Evolutionary conservation across 352 stramenopile genomes (phyloP).

Genomic region (Pythium monospermum): DNA sequence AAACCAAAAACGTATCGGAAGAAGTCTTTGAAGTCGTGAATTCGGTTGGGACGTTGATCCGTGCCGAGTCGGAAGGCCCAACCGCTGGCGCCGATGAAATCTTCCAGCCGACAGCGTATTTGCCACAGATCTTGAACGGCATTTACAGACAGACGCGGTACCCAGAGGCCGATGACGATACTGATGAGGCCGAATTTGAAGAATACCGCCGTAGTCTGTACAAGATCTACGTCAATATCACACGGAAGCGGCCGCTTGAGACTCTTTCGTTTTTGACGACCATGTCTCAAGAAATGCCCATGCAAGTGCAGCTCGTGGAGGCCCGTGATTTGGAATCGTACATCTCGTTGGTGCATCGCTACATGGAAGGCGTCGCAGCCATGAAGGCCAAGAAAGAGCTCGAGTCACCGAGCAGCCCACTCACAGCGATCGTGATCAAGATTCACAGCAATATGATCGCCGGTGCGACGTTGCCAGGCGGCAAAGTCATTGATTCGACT

Average conservation of each 20-base stretch:
- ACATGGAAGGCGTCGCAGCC: constrained; percentile 74
- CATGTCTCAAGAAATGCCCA: constrained; percentile 45
- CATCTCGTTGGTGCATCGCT: constrained; percentile 72
- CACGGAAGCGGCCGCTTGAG: constrained; percentile 60
- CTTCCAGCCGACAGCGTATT: constrained; percentile 67
- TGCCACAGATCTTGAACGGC: constrained; percentile 75
- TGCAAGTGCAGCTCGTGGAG: constrained; percentile 49
- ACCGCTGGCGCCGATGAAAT: constrained; percentile 35
- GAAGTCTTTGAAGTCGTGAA: constrained; percentile 87
- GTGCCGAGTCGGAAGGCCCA: constrained; percentile 32
- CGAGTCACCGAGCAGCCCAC: constrained; percentile 55
- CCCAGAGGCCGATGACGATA: constrained; percentile 65
- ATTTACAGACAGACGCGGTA: constrained; percentile 84
- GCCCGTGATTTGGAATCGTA: constrained; percentile 73
- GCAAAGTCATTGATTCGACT: constrained; percentile 30
- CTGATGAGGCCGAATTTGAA: constrained; percentile 81
- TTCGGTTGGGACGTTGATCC: constrained; percentile 62
- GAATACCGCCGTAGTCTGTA: constrained; percentile 78
- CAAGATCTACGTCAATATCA: constrained; percentile 87
- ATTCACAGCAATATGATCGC: constrained; percentile 62
- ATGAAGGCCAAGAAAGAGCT: constrained; percentile 59
- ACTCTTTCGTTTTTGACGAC: constrained; percentile 66
- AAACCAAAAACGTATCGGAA: constrained; percentile 79
- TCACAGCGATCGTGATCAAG: constrained; percentile 62
- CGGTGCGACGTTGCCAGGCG: constrained; percentile 21